Base-by-base conservation (phyloP, 352 stramenopile genomes). In the Phytophthora boehmeriae region DNA sequence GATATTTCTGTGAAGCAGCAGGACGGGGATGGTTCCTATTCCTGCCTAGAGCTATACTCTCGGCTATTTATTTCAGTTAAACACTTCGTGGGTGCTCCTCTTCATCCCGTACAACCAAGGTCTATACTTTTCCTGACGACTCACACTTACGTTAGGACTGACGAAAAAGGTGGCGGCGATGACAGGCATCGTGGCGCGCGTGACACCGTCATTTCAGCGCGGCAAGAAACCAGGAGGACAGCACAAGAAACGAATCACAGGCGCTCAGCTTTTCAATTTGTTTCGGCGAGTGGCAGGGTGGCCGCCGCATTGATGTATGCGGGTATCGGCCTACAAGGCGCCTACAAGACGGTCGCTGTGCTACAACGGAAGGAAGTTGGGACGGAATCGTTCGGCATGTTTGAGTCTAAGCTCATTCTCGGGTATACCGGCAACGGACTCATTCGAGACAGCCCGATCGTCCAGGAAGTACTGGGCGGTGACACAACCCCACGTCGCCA, bases 361-460 rank as follows among this genome's bases (percentile, higher is more conserved):
- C 32, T 71, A 10, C 30, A 59, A 59, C 39, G 63, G 25, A 68
- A 39, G 13, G 41, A 32, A 36, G 16, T 68, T 43, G 57, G 57
- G 8, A 45, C 45, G 8, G 38, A 71, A 16, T 50, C 52, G 2
- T 71, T 71, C 39, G 63, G 57, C 17, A 56, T n/a, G 30, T 25
- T 68, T 25, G 51, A 67, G 46, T 42, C 66, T 0, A 27, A 57
- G 2, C 51, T 84, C 5, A 79, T 84, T 32, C 59, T 35, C 14
- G 45, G 42, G 9, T 81, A 76, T 30, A 41, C 46, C 5, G 75
- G 71, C 0, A 54, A 54, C 16, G 43, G 30, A 16, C 62, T 65
- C 1, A 64, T 84, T 35, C 51, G 66, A 17, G 60, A 84, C 2
- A 78, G 70, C 16, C 63, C 52, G 9, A 34, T 85, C 6, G 44